Base-by-base conservation (phyloP, 202 grass and related monocot species). In the Eragrostis tef region DNA sequence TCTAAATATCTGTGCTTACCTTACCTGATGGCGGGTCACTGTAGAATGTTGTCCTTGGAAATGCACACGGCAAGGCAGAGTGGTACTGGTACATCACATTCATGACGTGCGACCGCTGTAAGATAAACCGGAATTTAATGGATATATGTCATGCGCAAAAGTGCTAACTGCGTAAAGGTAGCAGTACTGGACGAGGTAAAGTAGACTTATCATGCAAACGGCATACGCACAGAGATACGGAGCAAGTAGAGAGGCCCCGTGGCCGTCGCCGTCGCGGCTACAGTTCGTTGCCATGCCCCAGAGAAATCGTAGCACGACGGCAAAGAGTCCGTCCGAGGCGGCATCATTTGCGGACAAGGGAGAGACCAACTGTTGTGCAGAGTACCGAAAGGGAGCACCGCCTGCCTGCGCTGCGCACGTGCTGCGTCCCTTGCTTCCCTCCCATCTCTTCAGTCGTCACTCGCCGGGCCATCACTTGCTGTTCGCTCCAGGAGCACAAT, bases 371-470 rank as follows among this genome's bases (percentile, higher is more conserved):
- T 6, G 73, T 0, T 69, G 59, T 92, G 79, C 81, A 82, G n/a
- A 82, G 60, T 79, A 51, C 73, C 60, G n/a, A 67, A 74, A 63
- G 64, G 68, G n/a, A 3, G 72, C 75, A 81, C n/a, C 58, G 80
- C 84, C 70, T 71, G 83, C 90, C 85, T 74, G 52, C 54, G 46
- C 67, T 75, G 66, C 77, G 81, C 89, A 91, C 89, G 86, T 91
- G 86, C 82, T 81, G 52, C 64, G 10, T 52, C 82, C 43, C 72
- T 77, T 31, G 45, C 9, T 62, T 26, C n/a, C 31, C 20, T 45
- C 41, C 19, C 29, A 27, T 56, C 77, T n/a, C 57, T 9, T 81
- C 72, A 36, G 42, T 2, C 58, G 9, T 81, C 73, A 63, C 75
- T 58, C 46, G 43, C 6, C 41, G 19, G 53, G 52, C 56, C 58